Evolutionary conservation across 768 basidiomycete genomes (phyloP), one percentile per base, ranked within the genome.

Genomic region (Termitomyces sp.): DNA sequence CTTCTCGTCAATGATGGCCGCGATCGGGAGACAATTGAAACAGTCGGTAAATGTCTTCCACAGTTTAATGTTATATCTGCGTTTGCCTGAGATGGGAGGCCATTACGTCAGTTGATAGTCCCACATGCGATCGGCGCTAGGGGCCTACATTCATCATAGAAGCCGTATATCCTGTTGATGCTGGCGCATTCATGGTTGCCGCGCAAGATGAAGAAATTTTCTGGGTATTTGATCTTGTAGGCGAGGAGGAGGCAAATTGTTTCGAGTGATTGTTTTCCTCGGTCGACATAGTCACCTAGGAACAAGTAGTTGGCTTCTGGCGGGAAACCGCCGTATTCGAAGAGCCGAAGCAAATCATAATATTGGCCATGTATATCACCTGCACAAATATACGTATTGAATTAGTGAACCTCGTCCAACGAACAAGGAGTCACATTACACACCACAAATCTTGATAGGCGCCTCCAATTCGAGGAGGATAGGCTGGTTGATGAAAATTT

Each of bases 41-140:
- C 96, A 98, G 72, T 99, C 96, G 59, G 96, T 99, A 75, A 99
- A 99, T 36, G 96, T 99, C 83, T 99, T 99, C 96, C 96, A 99
- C 70, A 98, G 82, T 75, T 99, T 99, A 84, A 99, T 99, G 81
- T 98, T 99, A 83, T 98, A 98, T 70, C 96, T 87, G 72, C 96
- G 93, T 81, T 99, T 99, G 83, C 96, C 96, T 98, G 40, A 54
- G 32, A 46, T 16, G 45, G 10, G 53, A 38, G 28, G 51, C 35
- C 24, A 50, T 57, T 43, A 59, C 62, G 43, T 64, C 46, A 59
- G 52, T 58, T 51, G 28, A 53, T 48, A 38, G 38, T 59, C 52
- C 53, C 40, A 55, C 38, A 62, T 47, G 32, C 33, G 33, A 44
- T 52, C 51, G 38, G 54, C 24, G 54, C 47, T 26, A 54, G 32